Base-by-base conservation (phyloP, 768 basidiomycete genomes). In the Agrocybe pediades region DNA sequence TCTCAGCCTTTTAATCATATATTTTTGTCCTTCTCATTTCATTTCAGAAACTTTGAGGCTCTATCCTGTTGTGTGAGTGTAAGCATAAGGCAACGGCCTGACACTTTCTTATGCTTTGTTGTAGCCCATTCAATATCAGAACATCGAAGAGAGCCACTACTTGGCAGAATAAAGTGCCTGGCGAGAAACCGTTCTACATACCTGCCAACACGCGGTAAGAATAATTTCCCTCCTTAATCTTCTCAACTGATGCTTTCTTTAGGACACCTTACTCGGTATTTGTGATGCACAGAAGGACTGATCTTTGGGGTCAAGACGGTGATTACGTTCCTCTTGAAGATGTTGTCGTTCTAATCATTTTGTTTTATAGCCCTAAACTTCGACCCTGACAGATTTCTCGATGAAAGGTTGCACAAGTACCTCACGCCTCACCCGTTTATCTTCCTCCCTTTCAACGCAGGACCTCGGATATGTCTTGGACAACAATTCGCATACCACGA, bases 361-460 rank as follows among this genome's bases (percentile, higher is more conserved):
- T n/a, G 15, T 9, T 41, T 7, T 17, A 9, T 40, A 83, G 84
- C 84, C 20, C 67, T 76, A 3, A 60, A 70, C 54, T 88, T 87
- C 60, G 85, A 87, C 59, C 83, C 83, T 1, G 76, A 82, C 57
- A 71, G 82, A 2, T 84, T 82, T 71, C 63, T 84, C 24, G 81
- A 84, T 54, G 76, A 78, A 39, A 70, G 82, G 2, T 46, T 78
- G 1, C 53, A 63, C n/a, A 77, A 74, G 56, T 76, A 79, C 59
- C 57, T 79, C 45, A 71, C 71, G 0, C 69, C 74, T 1, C 82
- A 83, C 51, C 68, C 66, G 0, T 68, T 71, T 55, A 72, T 75
- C 6, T 75, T 74, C 58, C 56, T 69, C 19, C 72, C 71, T 9
- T 73, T 74, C 61, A 74, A 69, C 46, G 72, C 71, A 8, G 69